Percentiles rank a stretch among this genome's conserved stretches.
These are phyloP conservation scores for Xerocomus brunneocitrinus DNA, from an alignment of 768 basidiomycete species.

Conservation along the genomic window DNA sequence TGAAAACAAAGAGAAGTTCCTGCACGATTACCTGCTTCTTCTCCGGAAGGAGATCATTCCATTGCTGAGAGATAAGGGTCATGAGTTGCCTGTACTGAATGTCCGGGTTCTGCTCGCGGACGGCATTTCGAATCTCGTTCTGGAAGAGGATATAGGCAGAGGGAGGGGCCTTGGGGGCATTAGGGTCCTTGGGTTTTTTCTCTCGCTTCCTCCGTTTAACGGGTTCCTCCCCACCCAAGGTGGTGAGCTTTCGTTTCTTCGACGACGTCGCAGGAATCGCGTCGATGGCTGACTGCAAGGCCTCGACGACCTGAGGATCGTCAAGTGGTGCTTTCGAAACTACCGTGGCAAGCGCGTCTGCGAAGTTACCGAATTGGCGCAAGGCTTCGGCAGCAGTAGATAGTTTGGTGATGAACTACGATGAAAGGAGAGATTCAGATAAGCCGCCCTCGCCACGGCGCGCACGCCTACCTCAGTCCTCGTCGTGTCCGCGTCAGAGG, in stretches of 20 bases:
- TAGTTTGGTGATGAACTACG: constrained; percentile 54
- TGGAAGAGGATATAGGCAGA: constrained; percentile 94
- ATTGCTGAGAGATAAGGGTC: constrained; percentile 63
- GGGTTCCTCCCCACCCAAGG: constrained; percentile 32
- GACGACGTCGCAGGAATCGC: constrained; percentile 29
- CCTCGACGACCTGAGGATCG: constrained; percentile 27
- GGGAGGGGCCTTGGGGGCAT: constrained; percentile 90
- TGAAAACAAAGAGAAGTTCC: not conserved
- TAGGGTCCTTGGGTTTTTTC: constrained; percentile 79
- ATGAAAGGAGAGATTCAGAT: constrained; percentile 22
- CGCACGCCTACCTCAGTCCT: constrained; percentile 29
- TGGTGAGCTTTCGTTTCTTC: constrained; percentile 50
- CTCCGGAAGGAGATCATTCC: constrained; percentile 62
- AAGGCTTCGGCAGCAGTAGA: constrained; percentile 55
- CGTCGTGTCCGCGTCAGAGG: constrained; percentile 23
- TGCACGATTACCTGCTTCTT: constrained; percentile 67
- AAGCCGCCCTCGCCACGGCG: constrained; percentile 6
- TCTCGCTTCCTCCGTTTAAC: constrained; percentile 34
- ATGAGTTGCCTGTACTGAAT: constrained; percentile 72
- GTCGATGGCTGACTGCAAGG: constrained; percentile 28
- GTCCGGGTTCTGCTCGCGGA: constrained; percentile 61
- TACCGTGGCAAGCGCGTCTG: constrained; percentile 54
- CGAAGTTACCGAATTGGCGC: constrained; percentile 56
- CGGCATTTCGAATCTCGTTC: constrained; percentile 75
- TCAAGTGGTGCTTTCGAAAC: constrained; percentile 38